Percentiles rank a stretch among this genome's conserved stretches.
phyloP scores from a whole-genome alignment of 257 asterid species.

The Linaria vulgaris region DNA sequence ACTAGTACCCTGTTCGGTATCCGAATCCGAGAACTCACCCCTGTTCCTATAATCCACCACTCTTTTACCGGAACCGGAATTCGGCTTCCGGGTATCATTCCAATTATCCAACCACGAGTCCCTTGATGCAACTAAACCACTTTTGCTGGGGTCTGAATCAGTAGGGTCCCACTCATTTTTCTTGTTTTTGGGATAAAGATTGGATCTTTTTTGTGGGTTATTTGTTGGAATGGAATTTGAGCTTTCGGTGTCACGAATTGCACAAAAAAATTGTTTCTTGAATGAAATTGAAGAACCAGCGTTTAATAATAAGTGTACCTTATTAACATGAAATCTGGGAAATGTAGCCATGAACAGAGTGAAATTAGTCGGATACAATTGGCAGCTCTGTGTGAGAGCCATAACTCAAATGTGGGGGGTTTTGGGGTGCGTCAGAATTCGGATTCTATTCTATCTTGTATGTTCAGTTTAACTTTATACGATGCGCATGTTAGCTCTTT shows the following conservation, averaged over 20 bases:
- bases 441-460: slow-evolving; percentile 17
- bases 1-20: slow-evolving; percentile 61
- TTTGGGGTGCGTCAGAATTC: no score
- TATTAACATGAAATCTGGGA: slow-evolving; percentile 42
- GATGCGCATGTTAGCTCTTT: slow-evolving; percentile 15
- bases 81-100: slow-evolving; percentile 40
- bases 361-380: slow-evolving; percentile 51
- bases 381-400: slow-evolving; percentile 57
- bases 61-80: slow-evolving; percentile 36
- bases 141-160: slow-evolving; percentile 24
- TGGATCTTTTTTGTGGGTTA: slow-evolving; percentile 40
- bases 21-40: slow-evolving; percentile 66
- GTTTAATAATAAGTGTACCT: slow-evolving; percentile 48
- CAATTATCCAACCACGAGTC: slow-evolving; percentile 79
- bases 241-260: slow-evolving; percentile 21
- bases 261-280: slow-evolving; percentile 39
- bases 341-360: slow-evolving; percentile 46
- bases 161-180: slow-evolving; percentile 25
- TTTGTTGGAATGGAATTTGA: slow-evolving; percentile 33
- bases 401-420: slow-evolving; percentile 43
- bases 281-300: slow-evolving; percentile 41
- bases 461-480: not conserved
- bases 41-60: slow-evolving; percentile 53
- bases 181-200: slow-evolving; percentile 37
- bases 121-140: slow-evolving; percentile 32